phyloP scores from a whole-genome alignment of 1,139 yeast species.

The Komagataea norvegica region DNA sequence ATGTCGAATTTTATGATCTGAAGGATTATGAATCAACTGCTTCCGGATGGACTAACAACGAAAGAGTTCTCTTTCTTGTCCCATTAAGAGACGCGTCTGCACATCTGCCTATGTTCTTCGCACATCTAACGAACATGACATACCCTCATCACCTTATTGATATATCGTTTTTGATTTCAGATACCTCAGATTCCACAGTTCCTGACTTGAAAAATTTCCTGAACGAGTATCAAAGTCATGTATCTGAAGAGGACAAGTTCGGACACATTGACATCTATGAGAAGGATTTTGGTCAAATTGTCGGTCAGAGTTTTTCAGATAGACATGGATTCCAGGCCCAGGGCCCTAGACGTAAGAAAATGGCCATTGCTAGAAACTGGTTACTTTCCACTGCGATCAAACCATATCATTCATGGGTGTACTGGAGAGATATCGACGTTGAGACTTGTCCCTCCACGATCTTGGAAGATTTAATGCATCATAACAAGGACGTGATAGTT shows the following conservation, averaged over 20 bases:
- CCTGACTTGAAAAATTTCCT: slow-evolving; percentile 36
- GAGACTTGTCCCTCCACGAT: slow-evolving; percentile 51
- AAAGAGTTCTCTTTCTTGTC: slow-evolving; percentile 47
- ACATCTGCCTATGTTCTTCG: slow-evolving; percentile 51
- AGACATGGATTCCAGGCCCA: slow-evolving; percentile 60
- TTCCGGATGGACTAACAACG: slow-evolving; percentile 44
- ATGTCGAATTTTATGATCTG: slow-evolving; percentile 42
- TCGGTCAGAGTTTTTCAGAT: slow-evolving; percentile 50
- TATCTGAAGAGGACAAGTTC: slow-evolving; percentile 31
- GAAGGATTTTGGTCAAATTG: slow-evolving; percentile 55
- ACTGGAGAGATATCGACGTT: slow-evolving; percentile 60
- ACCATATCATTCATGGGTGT: slow-evolving; percentile 61
- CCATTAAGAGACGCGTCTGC: slow-evolving; percentile 55
- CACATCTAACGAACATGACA: slow-evolving; percentile 47
- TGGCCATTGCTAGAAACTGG: slow-evolving; percentile 64
- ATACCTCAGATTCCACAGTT: slow-evolving; percentile 45
- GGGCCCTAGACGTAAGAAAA: slow-evolving; percentile 55
- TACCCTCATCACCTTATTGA: slow-evolving; percentile 55
- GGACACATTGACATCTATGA: slow-evolving; percentile 49
- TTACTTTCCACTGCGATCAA: slow-evolving; percentile 44
- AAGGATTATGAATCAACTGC: slow-evolving; percentile 37
- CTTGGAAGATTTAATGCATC: slow-evolving; percentile 53
- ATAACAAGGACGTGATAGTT: slow-evolving; percentile 48
- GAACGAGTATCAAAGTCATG: slow-evolving; percentile 37
- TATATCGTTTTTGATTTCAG: slow-evolving; percentile 50